phyloP scores from a whole-genome alignment of 75 land plant genomes.

The Picea sitchensis region DNA sequence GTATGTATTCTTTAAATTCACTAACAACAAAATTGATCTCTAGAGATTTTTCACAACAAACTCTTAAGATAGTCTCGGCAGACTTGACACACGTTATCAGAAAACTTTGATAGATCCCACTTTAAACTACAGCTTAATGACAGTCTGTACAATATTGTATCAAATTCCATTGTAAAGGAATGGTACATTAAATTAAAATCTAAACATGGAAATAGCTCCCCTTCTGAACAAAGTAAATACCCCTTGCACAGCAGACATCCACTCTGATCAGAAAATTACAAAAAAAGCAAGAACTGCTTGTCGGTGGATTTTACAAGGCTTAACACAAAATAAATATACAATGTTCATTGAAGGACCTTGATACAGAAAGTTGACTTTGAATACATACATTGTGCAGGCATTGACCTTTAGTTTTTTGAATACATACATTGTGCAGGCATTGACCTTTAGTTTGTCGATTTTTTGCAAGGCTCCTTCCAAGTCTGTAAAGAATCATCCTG shows the following conservation, averaged over 20 bases:
- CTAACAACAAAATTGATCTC: neutral
- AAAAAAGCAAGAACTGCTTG: neutral
- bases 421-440: slow-evolving; percentile 11
- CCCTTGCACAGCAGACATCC: neutral
- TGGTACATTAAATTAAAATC: neutral
- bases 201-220: neutral
- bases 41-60: neutral
- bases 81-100: neutral
- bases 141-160: neutral
- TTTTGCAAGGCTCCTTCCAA: slow-evolving; percentile 5
- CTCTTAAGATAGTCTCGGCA: neutral
- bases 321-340: neutral
- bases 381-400: slow-evolving; percentile 10
- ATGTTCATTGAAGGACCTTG: neutral
- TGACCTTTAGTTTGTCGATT: neutral
- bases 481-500: slow-evolving; percentile 6
- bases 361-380: too few species aligned
- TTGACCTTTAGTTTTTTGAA: neutral
- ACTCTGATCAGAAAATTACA: neutral
- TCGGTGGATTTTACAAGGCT: neutral
- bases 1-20: neutral
- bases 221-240: neutral
- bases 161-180: neutral
- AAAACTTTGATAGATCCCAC: neutral
- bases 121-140: neutral